These are phyloP conservation scores for Lodderomyces elongisporus DNA, from an alignment of 1,139 yeast genomes.

Conservation along the genomic window DNA sequence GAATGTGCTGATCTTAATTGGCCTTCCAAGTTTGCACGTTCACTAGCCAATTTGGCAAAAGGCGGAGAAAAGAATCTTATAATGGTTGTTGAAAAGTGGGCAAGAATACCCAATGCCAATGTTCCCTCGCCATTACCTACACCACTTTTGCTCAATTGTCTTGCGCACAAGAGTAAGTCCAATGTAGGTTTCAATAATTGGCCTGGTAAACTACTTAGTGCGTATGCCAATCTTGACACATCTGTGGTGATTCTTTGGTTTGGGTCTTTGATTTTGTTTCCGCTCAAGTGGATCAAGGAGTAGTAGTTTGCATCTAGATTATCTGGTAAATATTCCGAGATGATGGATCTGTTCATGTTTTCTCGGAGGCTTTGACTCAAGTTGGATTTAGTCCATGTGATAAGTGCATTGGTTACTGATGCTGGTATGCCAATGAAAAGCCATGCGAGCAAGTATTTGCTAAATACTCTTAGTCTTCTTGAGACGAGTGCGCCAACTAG, in stretches of 20 bases:
- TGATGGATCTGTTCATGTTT: slow-evolving; percentile 58
- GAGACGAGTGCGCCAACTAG: slow-evolving; percentile 79
- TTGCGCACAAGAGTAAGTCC: slow-evolving; percentile 77
- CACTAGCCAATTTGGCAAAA: slow-evolving; percentile 76
- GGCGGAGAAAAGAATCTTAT: slow-evolving; percentile 82
- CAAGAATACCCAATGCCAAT: slow-evolving; percentile 70
- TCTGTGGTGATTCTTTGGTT: slow-evolving; percentile 82
- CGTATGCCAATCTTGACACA: slow-evolving; percentile 66
- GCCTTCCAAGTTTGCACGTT: slow-evolving; percentile 79
- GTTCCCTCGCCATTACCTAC: slow-evolving; percentile 87
- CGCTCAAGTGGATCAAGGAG: slow-evolving; percentile 50
- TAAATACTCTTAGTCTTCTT: slow-evolving; percentile 61
- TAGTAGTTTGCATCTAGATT: slow-evolving; percentile 46
- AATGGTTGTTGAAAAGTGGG: slow-evolving; percentile 73
- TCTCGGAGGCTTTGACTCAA: slow-evolving; percentile 63
- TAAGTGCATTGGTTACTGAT: slow-evolving; percentile 68
- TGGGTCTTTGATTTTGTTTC: slow-evolving; percentile 60
- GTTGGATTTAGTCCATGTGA: slow-evolving; percentile 66
- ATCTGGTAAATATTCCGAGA: slow-evolving; percentile 66
- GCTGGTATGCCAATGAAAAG: slow-evolving; percentile 86
- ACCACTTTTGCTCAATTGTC: slow-evolving; percentile 68
- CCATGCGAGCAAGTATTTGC: slow-evolving; percentile 68
- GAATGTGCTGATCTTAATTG: slow-evolving; percentile 80
- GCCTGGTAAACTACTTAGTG: slow-evolving; percentile 75
- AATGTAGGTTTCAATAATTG: slow-evolving; percentile 81